These are phyloP conservation scores for Calycina herbarum DNA, from an alignment of 2,329 filamentous ascomycete species.

Conservation along the genomic window DNA sequence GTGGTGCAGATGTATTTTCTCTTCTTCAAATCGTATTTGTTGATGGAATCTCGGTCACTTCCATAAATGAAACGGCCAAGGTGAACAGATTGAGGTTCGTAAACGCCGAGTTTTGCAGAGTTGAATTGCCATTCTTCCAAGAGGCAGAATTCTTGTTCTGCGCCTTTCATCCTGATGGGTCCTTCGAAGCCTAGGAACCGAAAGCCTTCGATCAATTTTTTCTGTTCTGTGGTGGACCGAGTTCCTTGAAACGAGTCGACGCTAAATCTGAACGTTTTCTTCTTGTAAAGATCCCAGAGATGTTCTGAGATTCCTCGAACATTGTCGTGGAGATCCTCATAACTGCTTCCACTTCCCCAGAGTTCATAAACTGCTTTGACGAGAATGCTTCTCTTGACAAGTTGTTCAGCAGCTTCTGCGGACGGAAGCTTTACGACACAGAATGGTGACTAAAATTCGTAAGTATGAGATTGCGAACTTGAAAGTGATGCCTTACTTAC, in stretches of 20 bases:
- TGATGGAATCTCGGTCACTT: constrained; percentile 66
- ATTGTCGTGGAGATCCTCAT: constrained; percentile 67
- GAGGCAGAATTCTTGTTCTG: constrained; percentile 74
- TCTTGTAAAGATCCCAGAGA: constrained; percentile 66
- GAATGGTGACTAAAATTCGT: constrained; percentile 70
- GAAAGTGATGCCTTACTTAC: constrained; percentile 51
- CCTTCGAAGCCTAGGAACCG: constrained; percentile 76
- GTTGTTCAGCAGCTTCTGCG: constrained; percentile 59
- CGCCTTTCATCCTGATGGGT: constrained; percentile 71
- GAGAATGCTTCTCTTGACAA: constrained; percentile 78
- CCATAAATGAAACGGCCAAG: constrained; percentile 71
- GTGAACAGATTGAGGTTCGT: constrained; percentile 62
- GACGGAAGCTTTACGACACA: constrained; percentile 73
- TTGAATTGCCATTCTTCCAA: constrained; percentile 76
- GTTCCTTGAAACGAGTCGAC: constrained; percentile 81
- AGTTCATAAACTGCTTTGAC: constrained; percentile 83
- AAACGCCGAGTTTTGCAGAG: constrained; percentile 47
- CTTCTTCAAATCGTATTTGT: constrained; percentile 88
- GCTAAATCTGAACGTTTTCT: constrained; percentile 76
- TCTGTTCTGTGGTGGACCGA: constrained; percentile 61
- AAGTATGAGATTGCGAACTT: constrained; percentile 20
- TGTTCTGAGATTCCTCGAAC: constrained; percentile 59
- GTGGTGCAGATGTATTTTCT: constrained; percentile 92
- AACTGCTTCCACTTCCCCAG: constrained; percentile 73
- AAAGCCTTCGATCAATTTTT: constrained; percentile 80